Base-by-base conservation (phyloP, 129 eudicot species). In the Deinandra increscens region DNA sequence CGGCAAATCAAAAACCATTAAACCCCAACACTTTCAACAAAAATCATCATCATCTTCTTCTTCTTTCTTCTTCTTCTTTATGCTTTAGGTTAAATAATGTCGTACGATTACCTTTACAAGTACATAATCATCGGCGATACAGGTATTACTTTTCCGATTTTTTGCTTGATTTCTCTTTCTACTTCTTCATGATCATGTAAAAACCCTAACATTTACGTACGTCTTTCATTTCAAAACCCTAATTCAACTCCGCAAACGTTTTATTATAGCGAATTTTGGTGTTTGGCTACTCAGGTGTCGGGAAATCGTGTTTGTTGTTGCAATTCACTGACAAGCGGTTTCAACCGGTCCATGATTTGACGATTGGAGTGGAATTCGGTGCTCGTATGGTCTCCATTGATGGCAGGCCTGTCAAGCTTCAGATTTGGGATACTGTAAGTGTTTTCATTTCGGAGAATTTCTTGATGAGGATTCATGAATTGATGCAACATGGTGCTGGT, bases 71-170 rank as follows among this genome's bases (percentile, higher is more conserved):
- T n/a, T 34, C 66, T 33, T 33, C 46, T 60, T 31, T 60, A 60
- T 34, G 50, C 46, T 17, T 68, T 46, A 60, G 68, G 26, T 69
- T 60, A 11, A 79, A 73, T 50, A 54, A 90, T 90, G 97, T 90
- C 97, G 58, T 87, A 84, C 87, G 97, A 90, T 54, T 90, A 90
- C 60, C 97, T 90, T 39, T 90, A 84, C 95, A 90, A 90, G 77
- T 90, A 87, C 87, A 90, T 90, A 64, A 85, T 90, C 83, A 90
- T 90, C 87, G 97, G 97, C 1, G 97, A 90, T 44, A 87, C 97
- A 61, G 95, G 97, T 77, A 48, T 6, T 10, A 9, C 17, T 66
- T 48, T 12, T 6, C 18, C 54, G 10, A 17, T 20, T 15, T 1
- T 18, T 17, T 38, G 17, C 9, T 22, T 48, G 23, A 60, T 50